These are phyloP conservation scores for Syncephalastrum sp. DNA, from an alignment of 371 early-diverging fungal genomes.

Conservation along the genomic window DNA sequence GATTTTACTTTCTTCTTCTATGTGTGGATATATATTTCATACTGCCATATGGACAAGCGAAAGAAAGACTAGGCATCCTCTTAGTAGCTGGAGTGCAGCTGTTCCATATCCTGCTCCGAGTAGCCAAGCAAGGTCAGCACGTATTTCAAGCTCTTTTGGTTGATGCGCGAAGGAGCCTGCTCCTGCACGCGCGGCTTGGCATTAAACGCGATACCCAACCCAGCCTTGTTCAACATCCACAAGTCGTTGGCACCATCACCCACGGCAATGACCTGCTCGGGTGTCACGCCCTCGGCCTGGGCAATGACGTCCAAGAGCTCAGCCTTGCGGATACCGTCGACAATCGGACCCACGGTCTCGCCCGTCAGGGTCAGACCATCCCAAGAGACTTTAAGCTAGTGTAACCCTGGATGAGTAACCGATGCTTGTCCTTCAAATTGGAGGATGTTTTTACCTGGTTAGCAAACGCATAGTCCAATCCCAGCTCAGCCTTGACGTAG, in stretches of 20 bases:
- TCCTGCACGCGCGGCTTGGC: slow-evolving; percentile 97
- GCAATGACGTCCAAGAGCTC: slow-evolving; percentile 93
- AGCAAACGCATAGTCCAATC: slow-evolving; percentile 95
- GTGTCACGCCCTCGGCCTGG: slow-evolving; percentile 82
- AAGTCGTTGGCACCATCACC: slow-evolving; percentile 99
- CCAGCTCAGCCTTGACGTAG: slow-evolving; percentile 86
- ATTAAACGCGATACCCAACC: slow-evolving; percentile 98
- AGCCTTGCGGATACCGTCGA: slow-evolving; percentile 91
- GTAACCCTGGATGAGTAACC: not conserved
- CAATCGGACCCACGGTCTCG: slow-evolving; percentile 82
- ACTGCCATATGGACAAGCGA: too few relatives aligned
- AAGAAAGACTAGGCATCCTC: not conserved
- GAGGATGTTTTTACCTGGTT: slow-evolving; percentile 66
- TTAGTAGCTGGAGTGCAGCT: slow-evolving; percentile 24
- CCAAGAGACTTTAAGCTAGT: slow-evolving; percentile 72
- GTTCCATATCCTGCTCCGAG: slow-evolving; percentile 51
- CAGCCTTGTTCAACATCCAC: slow-evolving; percentile 95
- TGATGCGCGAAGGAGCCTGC: slow-evolving; percentile 86
- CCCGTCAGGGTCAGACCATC: slow-evolving; percentile 86
- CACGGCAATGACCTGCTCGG: slow-evolving; percentile 94
- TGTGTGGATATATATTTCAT: too few relatives aligned
- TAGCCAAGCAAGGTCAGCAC: slow-evolving; percentile 63
- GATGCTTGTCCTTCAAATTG: not conserved
- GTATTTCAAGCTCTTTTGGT: slow-evolving; percentile 84
- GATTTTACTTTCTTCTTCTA: too few relatives aligned